phyloP scores from a whole-genome alignment of 2,329 filamentous ascomycete genomes.

The Trichoderma koningiopsis region DNA sequence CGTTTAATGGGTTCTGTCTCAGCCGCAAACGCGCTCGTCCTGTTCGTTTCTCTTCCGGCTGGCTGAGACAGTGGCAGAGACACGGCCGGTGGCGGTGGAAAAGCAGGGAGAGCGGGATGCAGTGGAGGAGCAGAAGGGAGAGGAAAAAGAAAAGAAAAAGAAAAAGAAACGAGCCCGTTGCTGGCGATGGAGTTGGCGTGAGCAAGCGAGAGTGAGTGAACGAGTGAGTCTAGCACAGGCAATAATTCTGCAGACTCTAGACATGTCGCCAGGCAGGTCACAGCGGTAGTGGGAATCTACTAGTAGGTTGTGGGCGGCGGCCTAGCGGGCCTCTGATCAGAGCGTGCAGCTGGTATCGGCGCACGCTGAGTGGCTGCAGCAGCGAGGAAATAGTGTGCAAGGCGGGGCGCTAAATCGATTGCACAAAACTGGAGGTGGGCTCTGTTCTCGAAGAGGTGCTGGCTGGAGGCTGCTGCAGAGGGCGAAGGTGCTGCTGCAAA shows the following conservation, averaged over 20 bases:
- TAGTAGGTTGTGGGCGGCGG: not conserved
- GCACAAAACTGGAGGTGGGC: not conserved
- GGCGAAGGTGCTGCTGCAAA: not conserved
- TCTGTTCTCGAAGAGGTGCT: not conserved
- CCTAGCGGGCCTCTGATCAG: not conserved
- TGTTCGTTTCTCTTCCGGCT: not conserved
- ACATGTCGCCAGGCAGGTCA: slow-evolving; percentile 18
- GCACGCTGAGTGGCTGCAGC: slow-evolving; percentile 8
- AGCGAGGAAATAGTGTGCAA: not conserved
- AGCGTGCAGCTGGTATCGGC: not conserved
- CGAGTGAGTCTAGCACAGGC: no score
- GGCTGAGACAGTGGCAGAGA: slow-evolving; percentile 6
- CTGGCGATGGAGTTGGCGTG: slow-evolving; percentile 7
- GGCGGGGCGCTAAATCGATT: slow-evolving; percentile 1
- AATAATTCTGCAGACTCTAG: no score
- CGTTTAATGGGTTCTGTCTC: slow-evolving; percentile 3
- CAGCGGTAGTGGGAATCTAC: slow-evolving; percentile 17
- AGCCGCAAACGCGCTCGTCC: slow-evolving; percentile 4
- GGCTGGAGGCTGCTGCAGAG: not conserved
- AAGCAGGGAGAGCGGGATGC: not conserved
- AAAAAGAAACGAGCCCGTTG: not conserved
- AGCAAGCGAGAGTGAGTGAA: not conserved
- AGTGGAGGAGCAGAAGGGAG: not conserved
- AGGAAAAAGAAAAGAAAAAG: not conserved
- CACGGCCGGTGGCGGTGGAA: not conserved